These are phyloP conservation scores for Fusarium nanum DNA, from an alignment of 2,329 filamentous ascomycete species.

Conservation along the genomic window DNA sequence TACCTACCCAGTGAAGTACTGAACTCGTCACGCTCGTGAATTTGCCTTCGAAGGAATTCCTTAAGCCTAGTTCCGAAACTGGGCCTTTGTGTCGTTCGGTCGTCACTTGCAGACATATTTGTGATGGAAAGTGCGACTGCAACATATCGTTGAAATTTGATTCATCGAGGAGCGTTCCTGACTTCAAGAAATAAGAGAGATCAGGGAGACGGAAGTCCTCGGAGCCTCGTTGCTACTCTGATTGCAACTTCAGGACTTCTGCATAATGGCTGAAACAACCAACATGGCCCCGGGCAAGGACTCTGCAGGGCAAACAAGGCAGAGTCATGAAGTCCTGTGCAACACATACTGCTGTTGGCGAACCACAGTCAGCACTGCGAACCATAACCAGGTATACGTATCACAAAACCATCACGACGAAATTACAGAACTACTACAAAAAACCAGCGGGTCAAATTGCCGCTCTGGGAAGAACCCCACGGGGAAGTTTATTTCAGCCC, in stretches of 20 bases:
- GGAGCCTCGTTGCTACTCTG: neutral
- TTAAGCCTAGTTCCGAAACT: neutral
- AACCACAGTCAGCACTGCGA: neutral
- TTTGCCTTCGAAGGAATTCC: constrained; percentile 17
- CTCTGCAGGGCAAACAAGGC: constrained; percentile 11
- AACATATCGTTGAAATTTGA: too few species aligned
- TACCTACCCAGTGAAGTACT: constrained; percentile 7
- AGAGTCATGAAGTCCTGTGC: neutral
- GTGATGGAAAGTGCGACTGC: neutral
- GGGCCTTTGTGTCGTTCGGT: neutral
- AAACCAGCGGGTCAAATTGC: neutral
- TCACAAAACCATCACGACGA: neutral
- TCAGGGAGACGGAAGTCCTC: neutral
- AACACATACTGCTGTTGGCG: neutral
- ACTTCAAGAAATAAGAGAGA: neutral
- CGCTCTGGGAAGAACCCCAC: neutral
- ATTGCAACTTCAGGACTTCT: neutral
- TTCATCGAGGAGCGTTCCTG: neutral
- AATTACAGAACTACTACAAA: neutral
- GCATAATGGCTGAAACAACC: constrained; percentile 7
- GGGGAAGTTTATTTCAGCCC: constrained; percentile 16
- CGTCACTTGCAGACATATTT: constrained; percentile 4
- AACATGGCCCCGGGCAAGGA: neutral
- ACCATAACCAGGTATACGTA: neutral
- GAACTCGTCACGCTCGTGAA: constrained; percentile 21